Base-by-base conservation (phyloP, 2,329 filamentous ascomycete genomes). In the Cercospora sesami region DNA sequence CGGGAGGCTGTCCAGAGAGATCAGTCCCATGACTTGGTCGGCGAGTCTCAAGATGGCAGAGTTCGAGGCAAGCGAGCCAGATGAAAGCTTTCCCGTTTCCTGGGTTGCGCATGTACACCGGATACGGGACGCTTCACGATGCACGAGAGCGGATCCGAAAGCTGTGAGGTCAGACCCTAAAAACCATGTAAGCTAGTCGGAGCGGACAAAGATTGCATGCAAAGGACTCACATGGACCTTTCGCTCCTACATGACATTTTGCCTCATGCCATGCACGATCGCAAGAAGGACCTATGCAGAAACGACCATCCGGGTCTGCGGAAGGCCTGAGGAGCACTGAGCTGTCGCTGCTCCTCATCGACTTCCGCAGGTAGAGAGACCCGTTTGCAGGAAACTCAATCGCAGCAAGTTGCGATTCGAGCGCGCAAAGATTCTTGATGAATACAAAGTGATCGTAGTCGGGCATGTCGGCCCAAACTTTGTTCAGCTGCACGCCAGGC, bases 401-500 rank as follows among this genome's bases (percentile, higher is more conserved):
- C 28, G 60, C 18, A 9, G 60, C 60, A 42, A 67, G 51, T 26
- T 64, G 45, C 18, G 60, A 59, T 31, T 67, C 60, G 26, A 67
- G 31, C 2, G 60, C 60, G 30, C 60, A 60, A 33, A 67, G 36
- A 12, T 64, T 67, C 21, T 53, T 67, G 48, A 64, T 33, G 16
- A 67, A 26, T 5, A 39, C 28, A 5, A 64, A 57, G n/a, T 67
- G 65, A 18, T 57, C 28, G 12, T 33, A 30, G 16, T 58, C 28
- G 4, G 28, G 55, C 64, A 66, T 59, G 3, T 18, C 33, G 6
- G 65, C 72, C 78, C 78, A 81, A n/a, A 70, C 70, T 1, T 72
- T 72, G 60, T 73, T 72, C 9, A 81, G 67, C 53, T 76, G 73
- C 75, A 75, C 80, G 77, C 48, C 68, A 72, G 71, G 42, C 7